Conservation (phyloP, 2,329 filamentous ascomycete genomes). For the Fusarium poae region DNA sequence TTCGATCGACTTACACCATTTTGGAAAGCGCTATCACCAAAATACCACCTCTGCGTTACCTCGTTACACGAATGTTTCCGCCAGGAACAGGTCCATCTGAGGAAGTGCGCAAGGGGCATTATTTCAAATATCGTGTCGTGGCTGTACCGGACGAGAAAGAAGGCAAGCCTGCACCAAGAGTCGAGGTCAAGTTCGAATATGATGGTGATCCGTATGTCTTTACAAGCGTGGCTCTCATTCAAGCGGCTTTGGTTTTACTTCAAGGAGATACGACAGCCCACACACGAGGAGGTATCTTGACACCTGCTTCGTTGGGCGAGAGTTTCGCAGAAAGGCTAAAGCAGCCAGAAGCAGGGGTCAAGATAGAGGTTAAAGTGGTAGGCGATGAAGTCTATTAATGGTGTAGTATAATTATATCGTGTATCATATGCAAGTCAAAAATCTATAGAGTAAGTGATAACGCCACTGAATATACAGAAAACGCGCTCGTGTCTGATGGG, state of each 20-base stretch:
- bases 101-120: conserved; percentile 16
- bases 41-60: conserved; percentile 24
- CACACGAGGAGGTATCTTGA: conserved; percentile 36
- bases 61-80: conserved; percentile 28
- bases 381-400: not conserved
- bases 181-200: conserved; percentile 35
- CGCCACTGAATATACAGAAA: conserved; percentile 14
- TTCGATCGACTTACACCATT: conserved; percentile 19
- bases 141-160: conserved; percentile 23
- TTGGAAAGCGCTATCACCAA: conserved; percentile 21
- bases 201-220: conserved; percentile 38
- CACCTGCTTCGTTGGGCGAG: conserved; percentile 38
- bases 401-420: conserved; percentile 15
- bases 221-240: conserved; percentile 36
- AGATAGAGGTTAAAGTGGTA: conserved; percentile 26
- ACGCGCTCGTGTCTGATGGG: conserved; percentile 40
- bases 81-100: conserved; percentile 37
- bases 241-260: conserved; percentile 39
- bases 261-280: conserved; percentile 25
- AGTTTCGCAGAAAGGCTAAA: conserved; percentile 28
- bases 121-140: conserved; percentile 34
- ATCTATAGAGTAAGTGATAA: conserved; percentile 21
- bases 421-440: conserved; percentile 16
- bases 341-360: conserved; percentile 11
- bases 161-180: not conserved